These are phyloP conservation scores for Sistotremastrum suecicum DNA, from an alignment of 768 basidiomycete species.

Conservation along the genomic window DNA sequence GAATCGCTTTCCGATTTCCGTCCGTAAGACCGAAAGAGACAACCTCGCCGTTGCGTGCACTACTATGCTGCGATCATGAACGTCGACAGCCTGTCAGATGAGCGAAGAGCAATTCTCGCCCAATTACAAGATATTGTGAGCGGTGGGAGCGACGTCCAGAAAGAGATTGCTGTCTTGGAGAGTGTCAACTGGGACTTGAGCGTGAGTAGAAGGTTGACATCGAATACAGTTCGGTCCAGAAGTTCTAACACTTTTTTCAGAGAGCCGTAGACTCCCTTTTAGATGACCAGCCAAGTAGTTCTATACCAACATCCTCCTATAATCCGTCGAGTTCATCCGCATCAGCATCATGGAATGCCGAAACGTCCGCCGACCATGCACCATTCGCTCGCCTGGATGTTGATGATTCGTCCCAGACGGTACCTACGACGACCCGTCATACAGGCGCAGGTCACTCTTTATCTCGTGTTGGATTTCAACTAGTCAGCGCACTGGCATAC, in stretches of 20 bases:
- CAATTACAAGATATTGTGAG: constrained; percentile 47
- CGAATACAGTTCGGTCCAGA: not conserved
- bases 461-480: constrained; percentile 21
- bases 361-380: constrained; percentile 7
- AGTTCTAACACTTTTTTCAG: not conserved
- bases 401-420: constrained; percentile 5
- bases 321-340: constrained; percentile 8
- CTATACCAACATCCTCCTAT: constrained; percentile 11
- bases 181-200: constrained; percentile 62
- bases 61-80: too few relatives aligned
- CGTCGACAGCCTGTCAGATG: too few relatives aligned
- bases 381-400: constrained; percentile 7
- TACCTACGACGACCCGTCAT: not conserved
- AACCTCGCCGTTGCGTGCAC: too few relatives aligned
- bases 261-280: constrained; percentile 1
- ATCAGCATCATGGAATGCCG: constrained; percentile 9
- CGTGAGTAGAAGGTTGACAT: constrained; percentile 22
- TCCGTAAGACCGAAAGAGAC: too few relatives aligned
- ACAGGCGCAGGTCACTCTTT: constrained; percentile 8
- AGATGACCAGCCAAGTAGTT: constrained; percentile 1
- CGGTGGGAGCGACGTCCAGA: constrained; percentile 39
- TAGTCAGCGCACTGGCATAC: constrained; percentile 34
- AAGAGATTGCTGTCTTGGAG: constrained; percentile 42
- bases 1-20: too few relatives aligned
- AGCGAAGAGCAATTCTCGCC: constrained; percentile 5